These are phyloP conservation scores for Pleurostoma richardsiae DNA, from an alignment of 2,329 filamentous ascomycete genomes.

Conservation along the genomic window DNA sequence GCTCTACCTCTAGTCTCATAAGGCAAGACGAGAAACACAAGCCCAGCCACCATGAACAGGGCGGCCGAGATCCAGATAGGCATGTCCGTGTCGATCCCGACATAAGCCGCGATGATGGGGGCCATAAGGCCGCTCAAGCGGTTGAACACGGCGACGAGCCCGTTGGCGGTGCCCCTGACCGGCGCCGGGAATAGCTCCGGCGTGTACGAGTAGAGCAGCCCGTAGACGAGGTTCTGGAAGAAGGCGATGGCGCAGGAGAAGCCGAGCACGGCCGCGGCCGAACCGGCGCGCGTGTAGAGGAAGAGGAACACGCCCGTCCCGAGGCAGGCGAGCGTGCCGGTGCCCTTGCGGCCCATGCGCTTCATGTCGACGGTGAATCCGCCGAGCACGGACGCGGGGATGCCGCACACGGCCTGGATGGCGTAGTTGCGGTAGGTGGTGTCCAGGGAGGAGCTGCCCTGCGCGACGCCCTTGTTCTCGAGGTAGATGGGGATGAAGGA, in stretches of 20 bases:
- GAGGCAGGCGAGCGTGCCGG: slow-evolving; percentile 33
- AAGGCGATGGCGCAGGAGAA: slow-evolving; percentile 48
- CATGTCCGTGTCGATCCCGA: slow-evolving; percentile 6
- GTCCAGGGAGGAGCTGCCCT: slow-evolving; percentile 5
- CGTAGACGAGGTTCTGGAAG: slow-evolving; percentile 47
- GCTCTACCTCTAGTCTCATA: too few species aligned
- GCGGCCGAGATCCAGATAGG: slow-evolving; percentile 7
- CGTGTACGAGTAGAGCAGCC: slow-evolving; percentile 45
- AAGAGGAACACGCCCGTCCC: slow-evolving; percentile 39
- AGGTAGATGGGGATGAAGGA: slow-evolving; percentile 29
- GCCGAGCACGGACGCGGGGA: slow-evolving; percentile 54
- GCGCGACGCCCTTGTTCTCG: slow-evolving; percentile 14
- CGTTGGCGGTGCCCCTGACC: slow-evolving; percentile 46
- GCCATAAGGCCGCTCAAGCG: slow-evolving; percentile 4
- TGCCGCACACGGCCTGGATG: slow-evolving; percentile 49
- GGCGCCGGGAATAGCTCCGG: slow-evolving; percentile 46
- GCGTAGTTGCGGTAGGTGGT: slow-evolving; percentile 47
- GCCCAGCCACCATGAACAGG: slow-evolving; percentile 5
- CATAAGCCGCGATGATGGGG: slow-evolving; percentile 8
- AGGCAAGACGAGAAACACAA: too few species aligned
- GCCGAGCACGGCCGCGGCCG: slow-evolving; percentile 37
- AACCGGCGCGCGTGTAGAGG: slow-evolving; percentile 37
- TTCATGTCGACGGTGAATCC: slow-evolving; percentile 47
- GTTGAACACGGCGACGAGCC: slow-evolving; percentile 43
- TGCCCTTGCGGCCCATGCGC: slow-evolving; percentile 31